Conservation (phyloP, 2,329 filamentous ascomycete genomes). For the Phyllosticta capitalensis region DNA sequence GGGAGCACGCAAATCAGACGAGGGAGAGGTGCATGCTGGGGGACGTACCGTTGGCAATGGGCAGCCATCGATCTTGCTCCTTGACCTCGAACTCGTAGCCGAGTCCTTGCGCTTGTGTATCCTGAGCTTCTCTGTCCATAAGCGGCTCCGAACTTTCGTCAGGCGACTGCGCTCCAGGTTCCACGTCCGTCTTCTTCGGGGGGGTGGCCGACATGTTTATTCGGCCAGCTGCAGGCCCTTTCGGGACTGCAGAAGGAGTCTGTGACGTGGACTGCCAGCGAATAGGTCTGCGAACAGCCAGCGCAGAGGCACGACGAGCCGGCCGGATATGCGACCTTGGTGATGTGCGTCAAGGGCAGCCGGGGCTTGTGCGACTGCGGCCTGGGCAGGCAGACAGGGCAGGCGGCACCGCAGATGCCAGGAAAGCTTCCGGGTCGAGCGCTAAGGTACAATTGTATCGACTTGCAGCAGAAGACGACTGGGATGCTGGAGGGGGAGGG, state of each 20-base stretch:
- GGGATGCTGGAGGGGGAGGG: conserved; percentile 1
- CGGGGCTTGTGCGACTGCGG: conserved; percentile 11
- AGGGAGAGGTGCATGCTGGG: conserved; percentile 19
- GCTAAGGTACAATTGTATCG: conserved; percentile 10
- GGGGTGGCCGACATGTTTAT: conserved; percentile 92
- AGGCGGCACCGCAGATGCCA: conserved; percentile 6
- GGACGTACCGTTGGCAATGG: conserved; percentile 98
- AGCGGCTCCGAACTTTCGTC: conserved; percentile 73
- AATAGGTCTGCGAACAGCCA: conserved; percentile 12
- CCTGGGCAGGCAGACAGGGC: conserved; percentile 4
- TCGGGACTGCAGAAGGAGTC: conserved; percentile 29
- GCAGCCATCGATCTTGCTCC: conserved; percentile 98
- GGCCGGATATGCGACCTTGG: conserved; percentile 25
- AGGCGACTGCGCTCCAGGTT: conserved; percentile 84
- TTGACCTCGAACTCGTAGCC: conserved; percentile 96
- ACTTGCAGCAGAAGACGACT: conserved; percentile 9
- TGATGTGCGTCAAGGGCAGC: conserved; percentile 12
- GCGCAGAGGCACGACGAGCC: conserved; percentile 9
- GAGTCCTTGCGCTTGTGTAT: conserved; percentile 65
- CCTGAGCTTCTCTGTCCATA: conserved; percentile 76
- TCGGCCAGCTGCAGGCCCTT: conserved; percentile 46
- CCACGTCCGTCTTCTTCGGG: conserved; percentile 79
- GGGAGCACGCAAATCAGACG: conserved; percentile 29
- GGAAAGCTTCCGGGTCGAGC: conserved; percentile 11
- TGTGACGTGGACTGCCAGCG: conserved; percentile 17